Evolutionary conservation across 148 eudicot genomes (phyloP).

Genomic region (Diospyros lotus): DNA sequence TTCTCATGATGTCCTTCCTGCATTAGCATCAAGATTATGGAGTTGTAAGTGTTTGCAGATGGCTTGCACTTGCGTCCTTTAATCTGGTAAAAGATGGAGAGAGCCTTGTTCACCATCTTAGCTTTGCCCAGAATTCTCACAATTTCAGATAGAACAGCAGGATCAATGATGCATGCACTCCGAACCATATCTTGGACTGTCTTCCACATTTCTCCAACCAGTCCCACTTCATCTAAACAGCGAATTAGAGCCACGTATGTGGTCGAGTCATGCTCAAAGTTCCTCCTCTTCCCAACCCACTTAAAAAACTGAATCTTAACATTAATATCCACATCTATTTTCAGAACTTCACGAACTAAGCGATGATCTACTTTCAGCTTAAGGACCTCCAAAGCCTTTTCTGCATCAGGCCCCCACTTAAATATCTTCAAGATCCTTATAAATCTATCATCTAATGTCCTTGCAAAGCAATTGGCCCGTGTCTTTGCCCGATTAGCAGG

Average conservation of each 20-base stretch:
- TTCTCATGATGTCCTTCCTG: slow-evolving; percentile 85
- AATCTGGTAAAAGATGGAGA: slow-evolving; percentile 72
- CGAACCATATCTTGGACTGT: slow-evolving; percentile 77
- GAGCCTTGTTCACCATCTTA: slow-evolving; percentile 87
- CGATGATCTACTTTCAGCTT: slow-evolving; percentile 80
- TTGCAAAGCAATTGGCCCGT: slow-evolving; percentile 28
- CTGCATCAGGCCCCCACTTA: slow-evolving; percentile 98
- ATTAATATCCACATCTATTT: slow-evolving; percentile 68
- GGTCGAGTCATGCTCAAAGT: slow-evolving; percentile 76
- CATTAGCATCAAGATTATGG: slow-evolving; percentile 80
- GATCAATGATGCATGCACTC: slow-evolving; percentile 51
- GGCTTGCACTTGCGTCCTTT: slow-evolving; percentile 83
- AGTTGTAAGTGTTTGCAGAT: slow-evolving; percentile 70
- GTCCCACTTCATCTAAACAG: slow-evolving; percentile 69
- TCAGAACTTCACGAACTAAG: slow-evolving; percentile 84
- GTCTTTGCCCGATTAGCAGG: slow-evolving; percentile 15
- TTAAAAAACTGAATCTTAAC: slow-evolving; percentile 84
- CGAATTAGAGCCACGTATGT: slow-evolving; percentile 70
- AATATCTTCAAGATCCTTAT: slow-evolving; percentile 87
- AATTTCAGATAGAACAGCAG: slow-evolving; percentile 66
- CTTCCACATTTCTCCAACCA: slow-evolving; percentile 83
- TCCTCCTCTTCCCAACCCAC: slow-evolving; percentile 89
- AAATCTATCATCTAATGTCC: slow-evolving; percentile 81
- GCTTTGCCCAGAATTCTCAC: slow-evolving; percentile 68
- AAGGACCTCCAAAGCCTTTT: slow-evolving; percentile 93